phyloP scores from a whole-genome alignment of 1,284 basidiomycete genomes.

The Cutaneotrichosporon cutaneum region DNA sequence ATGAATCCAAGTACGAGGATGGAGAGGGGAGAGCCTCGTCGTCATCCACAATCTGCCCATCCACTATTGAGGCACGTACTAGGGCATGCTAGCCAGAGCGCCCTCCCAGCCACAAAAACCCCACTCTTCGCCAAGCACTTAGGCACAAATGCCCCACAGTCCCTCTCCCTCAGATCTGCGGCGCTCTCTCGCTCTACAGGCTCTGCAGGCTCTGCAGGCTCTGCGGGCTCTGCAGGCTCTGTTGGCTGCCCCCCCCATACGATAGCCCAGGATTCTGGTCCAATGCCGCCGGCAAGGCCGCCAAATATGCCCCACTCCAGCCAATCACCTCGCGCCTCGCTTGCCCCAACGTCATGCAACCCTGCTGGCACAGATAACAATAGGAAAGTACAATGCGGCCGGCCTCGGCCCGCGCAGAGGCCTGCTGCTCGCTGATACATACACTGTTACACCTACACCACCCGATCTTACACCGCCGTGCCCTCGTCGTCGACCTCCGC shows the following conservation, averaged over 20 bases:
- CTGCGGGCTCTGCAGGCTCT: too few species aligned
- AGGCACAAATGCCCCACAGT: neutral
- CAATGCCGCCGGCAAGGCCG: neutral
- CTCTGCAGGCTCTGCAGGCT: too few species aligned
- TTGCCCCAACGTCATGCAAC: neutral
- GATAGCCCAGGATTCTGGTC: neutral
- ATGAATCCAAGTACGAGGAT: neutral
- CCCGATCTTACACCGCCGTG: conserved; percentile 14
- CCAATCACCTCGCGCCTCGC: neutral
- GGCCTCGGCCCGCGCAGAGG: neutral
- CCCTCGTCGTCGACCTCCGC: conserved; percentile 36
- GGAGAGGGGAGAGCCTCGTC: neutral
- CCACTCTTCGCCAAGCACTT: neutral
- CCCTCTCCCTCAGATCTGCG: neutral
- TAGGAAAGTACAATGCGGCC: neutral
- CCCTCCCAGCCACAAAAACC: too few species aligned
- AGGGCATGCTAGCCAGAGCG: too few species aligned
- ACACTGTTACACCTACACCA: neutral
- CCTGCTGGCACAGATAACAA: neutral
- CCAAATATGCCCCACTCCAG: neutral
- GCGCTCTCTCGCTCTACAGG: neutral
- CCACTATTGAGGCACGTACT: neutral
- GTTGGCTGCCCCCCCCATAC: neutral
- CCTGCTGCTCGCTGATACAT: neutral
- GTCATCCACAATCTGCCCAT: neutral